A percentile compares a stretch with the other conserved stretches of the same genome.
phyloP scores from a whole-genome alignment of 768 basidiomycete genomes.

The Paxillus rubicundulus region DNA sequence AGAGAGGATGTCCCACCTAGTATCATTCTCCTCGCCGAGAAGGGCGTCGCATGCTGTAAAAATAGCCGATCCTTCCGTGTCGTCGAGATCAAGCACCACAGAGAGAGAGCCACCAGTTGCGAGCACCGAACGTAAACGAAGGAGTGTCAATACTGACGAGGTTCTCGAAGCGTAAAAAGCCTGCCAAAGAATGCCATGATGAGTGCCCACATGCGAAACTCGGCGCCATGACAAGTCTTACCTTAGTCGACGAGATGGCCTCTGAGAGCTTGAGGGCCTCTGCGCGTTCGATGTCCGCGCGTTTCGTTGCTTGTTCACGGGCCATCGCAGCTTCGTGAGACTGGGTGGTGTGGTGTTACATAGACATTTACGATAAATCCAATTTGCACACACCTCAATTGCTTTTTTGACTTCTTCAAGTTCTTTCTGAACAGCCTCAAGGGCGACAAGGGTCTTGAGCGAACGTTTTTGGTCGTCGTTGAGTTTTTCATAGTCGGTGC shows the following conservation, averaged over 20 bases:
- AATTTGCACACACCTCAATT: constrained; percentile 61
- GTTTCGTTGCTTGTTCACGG: constrained; percentile 53
- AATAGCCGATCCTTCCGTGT: constrained; percentile 54
- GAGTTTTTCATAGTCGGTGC: constrained; percentile 65
- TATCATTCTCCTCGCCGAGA: constrained; percentile 51
- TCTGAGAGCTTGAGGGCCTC: constrained; percentile 54
- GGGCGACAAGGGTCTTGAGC: constrained; percentile 65
- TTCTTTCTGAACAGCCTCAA: constrained; percentile 81
- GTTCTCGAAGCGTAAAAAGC: constrained; percentile 40
- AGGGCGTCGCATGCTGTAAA: constrained; percentile 52
- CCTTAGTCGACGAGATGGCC: constrained; percentile 60
- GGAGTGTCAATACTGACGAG: constrained; percentile 53
- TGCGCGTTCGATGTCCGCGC: constrained; percentile 52
- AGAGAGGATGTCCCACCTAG: constrained; percentile 49
- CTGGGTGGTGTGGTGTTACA: constrained; percentile 34
- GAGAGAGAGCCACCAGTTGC: constrained; percentile 43
- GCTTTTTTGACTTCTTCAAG: constrained; percentile 80
- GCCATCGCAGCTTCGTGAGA: constrained; percentile 60
- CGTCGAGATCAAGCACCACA: constrained; percentile 42
- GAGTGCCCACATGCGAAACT: neutral
- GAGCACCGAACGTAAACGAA: constrained; percentile 56
- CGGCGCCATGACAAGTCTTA: constrained; percentile 24
- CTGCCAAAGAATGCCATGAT: constrained; percentile 33
- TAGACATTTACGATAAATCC: neutral
- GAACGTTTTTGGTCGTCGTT: constrained; percentile 85